Base-by-base conservation (phyloP, 2,329 filamentous ascomycete species). In the Hypoxylon sp. region DNA sequence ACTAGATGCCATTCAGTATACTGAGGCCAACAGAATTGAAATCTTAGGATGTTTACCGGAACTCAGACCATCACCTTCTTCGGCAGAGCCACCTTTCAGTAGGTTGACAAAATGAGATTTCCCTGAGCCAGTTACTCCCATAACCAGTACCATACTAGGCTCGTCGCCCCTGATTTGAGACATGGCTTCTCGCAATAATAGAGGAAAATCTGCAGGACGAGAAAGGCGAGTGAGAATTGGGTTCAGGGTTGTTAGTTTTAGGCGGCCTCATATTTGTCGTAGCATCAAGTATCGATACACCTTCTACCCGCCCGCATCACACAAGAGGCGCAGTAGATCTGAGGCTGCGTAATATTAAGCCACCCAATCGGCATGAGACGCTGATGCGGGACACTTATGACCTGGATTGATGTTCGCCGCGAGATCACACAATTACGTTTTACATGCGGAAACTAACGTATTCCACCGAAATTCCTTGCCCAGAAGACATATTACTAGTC, bases 81-180 rank as follows among this genome's bases (percentile, higher is more conserved):
- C 45, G 4, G 32, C 56, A 3, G 56, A 21, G 3, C 45, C 41
- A 10, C 45, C 56, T 51, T 30, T 46, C 13, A 60, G 45, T 30
- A 50, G 48, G 19, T 60, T 60, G n/a, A 51, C 32, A 41, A 60
- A 60, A 21, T 43, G 46, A n/a, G 43, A 50, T 34, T 60, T 60
- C 11, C 56, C 56, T 10, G 56, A 60, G 30, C 56, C 56, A 30
- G 56, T 60, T 38, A 60, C 56, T 2, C 56, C 46, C 56, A 60
- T 60, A 3, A 60, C 32, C 23, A 60, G 28, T 23, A 60, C 30
- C 56, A 60, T 60, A 11, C 48, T 34, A 46, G 34, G 13, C 38
- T 43, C 56, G 41, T 50, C 3, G 9, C 9, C 48, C 17, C n/a
- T n/a, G 19, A 51, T 7, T 32, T 6, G 48, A 51, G 28, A 23